Conservation (phyloP, 768 basidiomycete species). For the Cubamyces sp. region DNA sequence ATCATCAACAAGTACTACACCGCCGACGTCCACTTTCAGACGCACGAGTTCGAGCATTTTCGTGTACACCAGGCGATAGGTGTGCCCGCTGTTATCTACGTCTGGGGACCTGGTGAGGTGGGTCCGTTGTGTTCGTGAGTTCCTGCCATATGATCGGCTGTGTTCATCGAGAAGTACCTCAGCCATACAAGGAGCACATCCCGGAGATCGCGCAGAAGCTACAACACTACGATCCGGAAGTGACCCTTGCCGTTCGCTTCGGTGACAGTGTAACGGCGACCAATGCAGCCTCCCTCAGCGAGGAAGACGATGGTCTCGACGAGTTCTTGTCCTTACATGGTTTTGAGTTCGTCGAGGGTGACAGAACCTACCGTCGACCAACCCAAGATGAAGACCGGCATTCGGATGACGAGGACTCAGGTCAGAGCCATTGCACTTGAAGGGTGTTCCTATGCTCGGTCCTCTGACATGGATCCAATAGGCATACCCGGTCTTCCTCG, state of each 20-base stretch:
- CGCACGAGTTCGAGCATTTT: slow-evolving; percentile 50
- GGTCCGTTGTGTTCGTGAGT: slow-evolving; percentile 28
- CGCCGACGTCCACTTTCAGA: slow-evolving; percentile 72
- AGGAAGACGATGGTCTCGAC: slow-evolving; percentile 63
- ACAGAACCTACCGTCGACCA: slow-evolving; percentile 32
- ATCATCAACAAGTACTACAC: slow-evolving; percentile 83
- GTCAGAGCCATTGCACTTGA: slow-evolving; percentile 10
- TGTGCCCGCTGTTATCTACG: slow-evolving; percentile 74
- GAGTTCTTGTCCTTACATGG: slow-evolving; percentile 67
- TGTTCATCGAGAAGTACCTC: background rate
- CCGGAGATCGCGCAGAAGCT: slow-evolving; percentile 52
- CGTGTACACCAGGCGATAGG: slow-evolving; percentile 44
- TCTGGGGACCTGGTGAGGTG: slow-evolving; percentile 73
- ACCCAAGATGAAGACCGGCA: slow-evolving; percentile 26
- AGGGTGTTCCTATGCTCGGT: background rate
- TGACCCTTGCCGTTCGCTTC: slow-evolving; percentile 69
- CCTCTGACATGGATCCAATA: background rate
- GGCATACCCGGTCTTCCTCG: slow-evolving; percentile 56
- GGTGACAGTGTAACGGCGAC: slow-evolving; percentile 30
- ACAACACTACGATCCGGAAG: slow-evolving; percentile 63
- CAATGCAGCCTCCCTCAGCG: slow-evolving; percentile 15
- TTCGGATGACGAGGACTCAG: slow-evolving; percentile 29
- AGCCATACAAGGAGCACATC: slow-evolving; percentile 66
- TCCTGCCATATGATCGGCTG: background rate
- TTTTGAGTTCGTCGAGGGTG: slow-evolving; percentile 77